Evolutionary conservation across 768 basidiomycete genomes (phyloP).

Genomic region (Sarcomyxa edulis): DNA sequence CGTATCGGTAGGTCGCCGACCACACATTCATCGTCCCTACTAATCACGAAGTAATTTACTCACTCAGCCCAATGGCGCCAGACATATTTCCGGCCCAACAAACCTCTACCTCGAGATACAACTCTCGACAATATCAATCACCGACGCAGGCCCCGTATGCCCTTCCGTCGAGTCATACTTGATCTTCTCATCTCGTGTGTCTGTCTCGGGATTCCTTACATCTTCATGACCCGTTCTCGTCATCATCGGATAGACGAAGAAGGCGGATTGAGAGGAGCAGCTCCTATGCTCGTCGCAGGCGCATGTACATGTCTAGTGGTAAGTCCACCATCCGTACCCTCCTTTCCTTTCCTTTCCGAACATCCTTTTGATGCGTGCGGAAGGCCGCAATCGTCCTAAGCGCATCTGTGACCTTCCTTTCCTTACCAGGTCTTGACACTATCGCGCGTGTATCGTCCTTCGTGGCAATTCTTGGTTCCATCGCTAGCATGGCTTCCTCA

Average conservation of each 20-base stretch:
- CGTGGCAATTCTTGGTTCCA: slow-evolving; percentile 63
- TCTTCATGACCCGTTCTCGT: slow-evolving; percentile 56
- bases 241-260: slow-evolving; percentile 55
- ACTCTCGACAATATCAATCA: slow-evolving; percentile 18
- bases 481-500: slow-evolving; percentile 63
- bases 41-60: slow-evolving; percentile 2
- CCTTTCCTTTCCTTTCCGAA: slow-evolving; percentile 4
- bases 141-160: slow-evolving; percentile 20
- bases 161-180: slow-evolving; percentile 42
- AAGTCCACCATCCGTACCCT: slow-evolving; percentile 21
- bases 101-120: slow-evolving; percentile 56
- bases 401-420: slow-evolving; percentile 76
- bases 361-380: slow-evolving; percentile 10
- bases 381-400: slow-evolving; percentile 80
- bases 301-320: slow-evolving; percentile 64
- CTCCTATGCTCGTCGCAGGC: slow-evolving; percentile 58
- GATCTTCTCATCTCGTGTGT: slow-evolving; percentile 59
- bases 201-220: slow-evolving; percentile 75
- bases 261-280: slow-evolving; percentile 42
- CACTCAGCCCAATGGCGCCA: slow-evolving; percentile 64
- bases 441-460: slow-evolving; percentile 60
- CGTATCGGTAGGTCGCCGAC: slow-evolving; percentile 59
- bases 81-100: slow-evolving; percentile 61
- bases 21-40: background rate
- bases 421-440: slow-evolving; percentile 68